Conservation (phyloP, 352 stramenopile species). For the Globisporangium yorkense region DNA sequence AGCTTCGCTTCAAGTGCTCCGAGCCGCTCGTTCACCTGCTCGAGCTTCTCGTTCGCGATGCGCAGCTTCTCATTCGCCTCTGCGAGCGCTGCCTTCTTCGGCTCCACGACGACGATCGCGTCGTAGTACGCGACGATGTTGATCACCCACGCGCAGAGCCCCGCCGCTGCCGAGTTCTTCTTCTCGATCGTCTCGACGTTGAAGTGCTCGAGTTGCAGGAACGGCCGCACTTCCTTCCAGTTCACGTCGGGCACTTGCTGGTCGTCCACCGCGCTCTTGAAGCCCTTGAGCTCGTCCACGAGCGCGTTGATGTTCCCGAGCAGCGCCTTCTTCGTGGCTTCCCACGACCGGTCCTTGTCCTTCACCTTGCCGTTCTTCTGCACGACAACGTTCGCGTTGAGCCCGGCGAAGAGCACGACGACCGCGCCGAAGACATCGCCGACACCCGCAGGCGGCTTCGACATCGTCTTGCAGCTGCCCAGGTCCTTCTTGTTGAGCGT, state of each 20-base stretch:
- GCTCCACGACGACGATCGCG: constrained; percentile 91
- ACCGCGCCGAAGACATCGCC: constrained; percentile 83
- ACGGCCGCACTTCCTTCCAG: constrained; percentile 80
- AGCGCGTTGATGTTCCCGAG: constrained; percentile 92
- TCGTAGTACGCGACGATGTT: constrained; percentile 95
- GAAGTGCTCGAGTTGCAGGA: constrained; percentile 74
- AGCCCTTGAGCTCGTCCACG: constrained; percentile 88
- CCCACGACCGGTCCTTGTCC: constrained; percentile 92
- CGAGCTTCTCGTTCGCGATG: constrained; percentile 83
- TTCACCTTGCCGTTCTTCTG: constrained; percentile 94
- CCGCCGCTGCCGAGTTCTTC: constrained; percentile 75
- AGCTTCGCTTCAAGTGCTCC: constrained; percentile 86
- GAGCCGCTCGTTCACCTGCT: constrained; percentile 87
- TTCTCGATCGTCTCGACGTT: constrained; percentile 79
- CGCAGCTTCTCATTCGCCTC: constrained; percentile 78
- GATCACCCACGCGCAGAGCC: constrained; percentile 78
- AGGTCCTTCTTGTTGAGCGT: constrained; percentile 90
- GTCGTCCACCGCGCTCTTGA: constrained; percentile 63
- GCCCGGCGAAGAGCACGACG: constrained; percentile 66
- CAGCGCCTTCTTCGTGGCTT: constrained; percentile 90
- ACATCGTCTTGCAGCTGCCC: constrained; percentile 90
- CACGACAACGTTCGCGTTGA: constrained; percentile 60
- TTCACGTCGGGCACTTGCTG: constrained; percentile 67
- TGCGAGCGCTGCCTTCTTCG: constrained; percentile 85
- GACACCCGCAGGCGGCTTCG: constrained; percentile 83